These are phyloP conservation scores for Daedalea quercina DNA, from an alignment of 768 basidiomycete species.

Conservation along the genomic window DNA sequence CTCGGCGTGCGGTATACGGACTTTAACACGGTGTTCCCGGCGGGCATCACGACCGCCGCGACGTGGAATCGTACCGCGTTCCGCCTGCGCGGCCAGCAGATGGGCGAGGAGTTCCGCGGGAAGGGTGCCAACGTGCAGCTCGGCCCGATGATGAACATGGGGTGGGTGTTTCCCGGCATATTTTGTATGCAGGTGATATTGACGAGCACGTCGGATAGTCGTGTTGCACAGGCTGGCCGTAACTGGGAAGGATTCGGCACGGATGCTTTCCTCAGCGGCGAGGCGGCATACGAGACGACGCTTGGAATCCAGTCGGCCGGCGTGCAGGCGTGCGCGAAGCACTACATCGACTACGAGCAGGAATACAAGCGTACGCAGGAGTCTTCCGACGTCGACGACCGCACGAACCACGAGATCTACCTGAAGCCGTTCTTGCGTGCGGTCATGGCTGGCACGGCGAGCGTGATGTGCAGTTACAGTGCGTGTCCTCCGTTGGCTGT, in stretches of 20 bases:
- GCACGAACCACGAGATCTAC: conserved; percentile 74
- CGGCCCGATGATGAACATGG: conserved; percentile 84
- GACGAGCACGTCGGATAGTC: conserved; percentile 21
- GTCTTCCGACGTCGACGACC: conserved; percentile 70
- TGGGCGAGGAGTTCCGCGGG: conserved; percentile 77
- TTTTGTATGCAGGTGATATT: not conserved
- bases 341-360: conserved; percentile 74
- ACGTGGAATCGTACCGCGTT: conserved; percentile 79
- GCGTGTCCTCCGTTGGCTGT: conserved; percentile 15
- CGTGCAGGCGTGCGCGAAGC: conserved; percentile 85
- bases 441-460: conserved; percentile 67
- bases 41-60: conserved; percentile 77
- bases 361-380: conserved; percentile 50
- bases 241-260: conserved; percentile 97
- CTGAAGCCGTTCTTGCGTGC: conserved; percentile 62
- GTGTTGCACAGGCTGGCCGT: conserved; percentile 70
- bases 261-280: conserved; percentile 84
- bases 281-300: conserved; percentile 73
- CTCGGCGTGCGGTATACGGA: conserved; percentile 75
- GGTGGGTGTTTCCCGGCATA: conserved; percentile 17
- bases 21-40: conserved; percentile 72
- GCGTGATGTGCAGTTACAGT: conserved; percentile 78
- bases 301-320: conserved; percentile 74
- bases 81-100: conserved; percentile 64
- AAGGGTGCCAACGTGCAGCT: conserved; percentile 84